phyloP scores from a whole-genome alignment of 495 filamentous ascomycete genomes.

The Trichoderma asperelloides region DNA sequence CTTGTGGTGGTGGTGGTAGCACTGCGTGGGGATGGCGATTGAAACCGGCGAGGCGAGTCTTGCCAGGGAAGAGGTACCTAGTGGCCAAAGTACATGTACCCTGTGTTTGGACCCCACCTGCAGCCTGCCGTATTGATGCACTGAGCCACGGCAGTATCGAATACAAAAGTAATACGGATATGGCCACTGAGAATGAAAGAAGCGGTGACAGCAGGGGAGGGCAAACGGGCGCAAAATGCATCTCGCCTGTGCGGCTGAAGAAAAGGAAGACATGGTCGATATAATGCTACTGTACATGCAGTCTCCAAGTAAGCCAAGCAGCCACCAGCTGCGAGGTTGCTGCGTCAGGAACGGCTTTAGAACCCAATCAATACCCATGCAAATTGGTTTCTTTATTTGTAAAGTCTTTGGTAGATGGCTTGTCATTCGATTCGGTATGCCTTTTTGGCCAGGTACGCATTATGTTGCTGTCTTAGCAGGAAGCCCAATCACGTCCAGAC shows the following conservation, averaged over 20 bases:
- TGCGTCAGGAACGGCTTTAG: not conserved
- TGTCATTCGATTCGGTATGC: too few species aligned
- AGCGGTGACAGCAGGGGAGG: not conserved
- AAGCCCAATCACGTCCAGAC: too few species aligned
- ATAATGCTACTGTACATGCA: not conserved
- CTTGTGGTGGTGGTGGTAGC: not conserved
- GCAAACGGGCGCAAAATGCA: not conserved
- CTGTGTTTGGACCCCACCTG: not conserved
- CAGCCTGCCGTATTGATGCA: not conserved
- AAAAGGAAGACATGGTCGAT: not conserved
- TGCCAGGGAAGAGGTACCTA: not conserved
- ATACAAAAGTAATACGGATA: not conserved
- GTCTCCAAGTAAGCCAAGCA: not conserved
- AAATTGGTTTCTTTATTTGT: not conserved
- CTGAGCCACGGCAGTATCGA: not conserved
- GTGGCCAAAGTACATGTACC: not conserved
- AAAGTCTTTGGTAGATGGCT: too few species aligned
- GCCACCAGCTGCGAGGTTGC: not conserved
- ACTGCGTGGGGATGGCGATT: not conserved
- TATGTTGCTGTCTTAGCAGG: too few species aligned
- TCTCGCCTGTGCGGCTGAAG: slow-evolving; percentile 2
- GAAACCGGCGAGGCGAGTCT: not conserved
- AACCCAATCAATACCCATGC: not conserved
- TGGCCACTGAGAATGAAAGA: not conserved
- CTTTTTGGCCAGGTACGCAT: too few species aligned